These are phyloP conservation scores for Cordyceps fumosorosea DNA, from an alignment of 2,329 filamentous ascomycete species.

Conservation along the genomic window DNA sequence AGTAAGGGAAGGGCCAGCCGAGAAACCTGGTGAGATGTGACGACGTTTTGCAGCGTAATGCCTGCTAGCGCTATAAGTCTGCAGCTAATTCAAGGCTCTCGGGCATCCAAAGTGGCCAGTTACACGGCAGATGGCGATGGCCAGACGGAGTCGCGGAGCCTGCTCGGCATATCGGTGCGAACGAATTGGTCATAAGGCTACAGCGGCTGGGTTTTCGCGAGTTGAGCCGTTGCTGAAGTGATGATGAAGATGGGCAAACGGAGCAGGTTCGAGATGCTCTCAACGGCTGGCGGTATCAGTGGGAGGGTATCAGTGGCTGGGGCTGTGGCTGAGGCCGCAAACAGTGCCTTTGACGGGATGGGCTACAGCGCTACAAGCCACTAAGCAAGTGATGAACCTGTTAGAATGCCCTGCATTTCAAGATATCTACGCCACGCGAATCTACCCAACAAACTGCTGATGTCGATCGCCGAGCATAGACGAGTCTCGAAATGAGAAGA, in stretches of 20 bases:
- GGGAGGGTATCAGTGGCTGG: not conserved
- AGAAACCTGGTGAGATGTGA: not conserved
- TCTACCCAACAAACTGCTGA: no score
- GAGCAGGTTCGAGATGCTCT: not conserved
- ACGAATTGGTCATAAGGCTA: not conserved
- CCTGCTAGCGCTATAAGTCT: slow-evolving; percentile 3
- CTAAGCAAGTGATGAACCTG: no score
- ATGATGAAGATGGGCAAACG: slow-evolving; percentile 4
- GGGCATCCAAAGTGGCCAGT: slow-evolving; percentile 1
- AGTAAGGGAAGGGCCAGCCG: not conserved
- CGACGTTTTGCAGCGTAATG: slow-evolving; percentile 2
- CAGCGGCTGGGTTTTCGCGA: not conserved
- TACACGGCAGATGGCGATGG: not conserved
- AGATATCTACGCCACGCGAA: not conserved
- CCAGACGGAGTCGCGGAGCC: not conserved
- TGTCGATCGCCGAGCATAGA: not conserved
- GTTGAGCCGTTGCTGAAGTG: not conserved
- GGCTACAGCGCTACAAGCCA: not conserved
- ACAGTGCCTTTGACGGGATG: not conserved
- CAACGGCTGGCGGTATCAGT: not conserved
- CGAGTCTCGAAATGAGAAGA: no score
- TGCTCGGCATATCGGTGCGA: slow-evolving; percentile 7
- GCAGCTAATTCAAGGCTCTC: not conserved
- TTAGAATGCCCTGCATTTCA: not conserved
- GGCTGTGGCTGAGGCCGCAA: not conserved